A percentile compares a stretch with the other conserved stretches of the same genome.
Conservation (phyloP, 305 asterid species). For the Ilex paraguariensis region DNA sequence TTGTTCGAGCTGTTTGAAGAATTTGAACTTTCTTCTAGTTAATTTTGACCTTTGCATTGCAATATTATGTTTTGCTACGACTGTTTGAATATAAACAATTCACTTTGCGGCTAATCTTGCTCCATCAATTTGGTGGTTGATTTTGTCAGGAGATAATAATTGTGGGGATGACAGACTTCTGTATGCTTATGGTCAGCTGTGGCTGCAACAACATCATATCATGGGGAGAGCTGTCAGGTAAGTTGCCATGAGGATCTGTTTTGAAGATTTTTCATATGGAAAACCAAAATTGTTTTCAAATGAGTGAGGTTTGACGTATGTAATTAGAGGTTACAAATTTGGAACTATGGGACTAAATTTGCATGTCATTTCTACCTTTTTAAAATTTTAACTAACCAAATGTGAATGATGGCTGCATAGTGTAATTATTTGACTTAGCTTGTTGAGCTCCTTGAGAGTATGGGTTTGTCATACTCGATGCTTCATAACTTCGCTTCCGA, state of each 20-base stretch:
- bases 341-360: too few relatives aligned
- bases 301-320: too few relatives aligned
- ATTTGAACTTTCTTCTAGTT: neutral
- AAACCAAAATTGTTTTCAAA: neutral
- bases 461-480: too few relatives aligned
- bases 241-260: conserved; percentile 32
- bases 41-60: neutral
- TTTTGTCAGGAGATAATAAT: conserved; percentile 78
- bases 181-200: conserved; percentile 91
- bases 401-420: too few relatives aligned
- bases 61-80: too few relatives aligned
- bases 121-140: conserved; percentile 4
- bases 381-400: too few relatives aligned
- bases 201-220: conserved; percentile 87
- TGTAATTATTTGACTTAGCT: too few relatives aligned
- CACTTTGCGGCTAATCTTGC: too few relatives aligned
- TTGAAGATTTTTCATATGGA: neutral
- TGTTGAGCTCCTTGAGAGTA: too few relatives aligned
- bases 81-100: too few relatives aligned
- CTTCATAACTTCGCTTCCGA: too few relatives aligned
- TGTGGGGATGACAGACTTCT: conserved; percentile 92
- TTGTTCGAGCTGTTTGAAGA: neutral
- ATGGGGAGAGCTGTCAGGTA: conserved; percentile 99
- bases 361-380: too few relatives aligned
- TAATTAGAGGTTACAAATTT: conserved; percentile 1